Evolutionary conservation across 192 early-diverging fungal species (phyloP).

Genomic region (Gryganskiella cystojenkinii): DNA sequence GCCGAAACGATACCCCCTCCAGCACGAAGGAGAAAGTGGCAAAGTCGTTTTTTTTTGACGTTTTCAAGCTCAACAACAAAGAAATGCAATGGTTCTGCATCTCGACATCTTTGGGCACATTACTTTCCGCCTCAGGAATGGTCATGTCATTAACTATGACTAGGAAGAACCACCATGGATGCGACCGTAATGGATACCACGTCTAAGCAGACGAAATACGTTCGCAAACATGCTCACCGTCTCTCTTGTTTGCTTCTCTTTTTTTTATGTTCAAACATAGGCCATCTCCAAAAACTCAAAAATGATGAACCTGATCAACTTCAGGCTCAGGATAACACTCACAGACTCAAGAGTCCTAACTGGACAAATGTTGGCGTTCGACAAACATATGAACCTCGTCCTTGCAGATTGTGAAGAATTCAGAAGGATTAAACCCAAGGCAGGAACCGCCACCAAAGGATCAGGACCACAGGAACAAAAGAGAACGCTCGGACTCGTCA

Average conservation of each 20-base stretch:
- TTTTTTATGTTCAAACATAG: conserved; percentile 23
- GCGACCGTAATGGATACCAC: too few species aligned
- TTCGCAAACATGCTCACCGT: background rate
- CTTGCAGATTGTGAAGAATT: conserved; percentile 98
- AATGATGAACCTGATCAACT: conserved; percentile 95
- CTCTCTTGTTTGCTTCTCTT: background rate
- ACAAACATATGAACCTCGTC: conserved; percentile 99
- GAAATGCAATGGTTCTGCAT: too few species aligned
- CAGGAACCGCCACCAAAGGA: conserved; percentile 54
- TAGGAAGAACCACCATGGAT: too few species aligned
- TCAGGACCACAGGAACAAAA: conserved; percentile 83
- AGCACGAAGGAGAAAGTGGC: too few species aligned
- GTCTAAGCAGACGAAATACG: background rate
- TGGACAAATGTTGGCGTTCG: conserved; percentile 99
- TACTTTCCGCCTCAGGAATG: too few species aligned
- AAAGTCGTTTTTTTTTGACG: too few species aligned
- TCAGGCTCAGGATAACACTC: conserved; percentile 92
- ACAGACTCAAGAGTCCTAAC: conserved; percentile 91
- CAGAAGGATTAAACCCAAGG: conserved; percentile 89
- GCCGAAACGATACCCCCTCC: too few species aligned
- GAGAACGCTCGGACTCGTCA: conserved; percentile 93
- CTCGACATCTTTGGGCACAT: too few species aligned
- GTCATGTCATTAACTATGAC: too few species aligned
- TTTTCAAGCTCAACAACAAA: too few species aligned
- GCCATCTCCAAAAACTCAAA: conserved; percentile 83